These are phyloP conservation scores for Camellia lanceoleosa DNA, from an alignment of 148 eudicot genomes.

Conservation along the genomic window DNA sequence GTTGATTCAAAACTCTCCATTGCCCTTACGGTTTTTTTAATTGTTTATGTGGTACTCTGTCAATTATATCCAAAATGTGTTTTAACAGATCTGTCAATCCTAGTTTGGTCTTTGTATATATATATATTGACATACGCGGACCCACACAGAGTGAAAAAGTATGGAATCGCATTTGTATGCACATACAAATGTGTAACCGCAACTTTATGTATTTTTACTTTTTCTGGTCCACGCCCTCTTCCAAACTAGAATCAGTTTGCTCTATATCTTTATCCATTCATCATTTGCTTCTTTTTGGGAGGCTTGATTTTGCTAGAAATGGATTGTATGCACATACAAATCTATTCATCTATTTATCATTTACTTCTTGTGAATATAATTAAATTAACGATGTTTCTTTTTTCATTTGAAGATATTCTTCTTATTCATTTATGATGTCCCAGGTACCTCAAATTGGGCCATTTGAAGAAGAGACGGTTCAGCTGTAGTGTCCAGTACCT, in stretches of 20 bases:
- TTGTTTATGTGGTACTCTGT: background rate
- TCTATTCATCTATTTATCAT: background rate
- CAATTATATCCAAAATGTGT: background rate
- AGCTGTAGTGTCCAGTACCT: slow-evolving; percentile 30
- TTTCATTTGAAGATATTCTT: background rate
- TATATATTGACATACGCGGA: background rate
- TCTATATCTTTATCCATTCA: background rate
- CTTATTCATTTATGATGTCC: slow-evolving; percentile 17
- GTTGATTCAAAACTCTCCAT: background rate
- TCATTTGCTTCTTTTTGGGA: background rate
- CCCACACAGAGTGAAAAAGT: too few species aligned
- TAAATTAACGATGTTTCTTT: slow-evolving; percentile 7
- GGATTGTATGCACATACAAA: background rate
- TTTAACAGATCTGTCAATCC: background rate
- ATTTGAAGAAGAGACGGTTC: slow-evolving; percentile 32
- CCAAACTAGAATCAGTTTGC: background rate
- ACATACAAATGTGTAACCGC: background rate
- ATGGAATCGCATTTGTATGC: background rate
- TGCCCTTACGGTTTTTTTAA: background rate
- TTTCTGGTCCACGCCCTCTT: too few species aligned
- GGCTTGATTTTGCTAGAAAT: background rate
- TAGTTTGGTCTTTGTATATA: background rate
- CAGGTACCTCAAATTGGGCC: slow-evolving; percentile 38
- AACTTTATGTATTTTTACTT: background rate
- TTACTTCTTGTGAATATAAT: slow-evolving; percentile 5